Evolutionary conservation across 2,329 filamentous ascomycete genomes (phyloP).

Genomic region (Tricladium varicosporioides): DNA sequence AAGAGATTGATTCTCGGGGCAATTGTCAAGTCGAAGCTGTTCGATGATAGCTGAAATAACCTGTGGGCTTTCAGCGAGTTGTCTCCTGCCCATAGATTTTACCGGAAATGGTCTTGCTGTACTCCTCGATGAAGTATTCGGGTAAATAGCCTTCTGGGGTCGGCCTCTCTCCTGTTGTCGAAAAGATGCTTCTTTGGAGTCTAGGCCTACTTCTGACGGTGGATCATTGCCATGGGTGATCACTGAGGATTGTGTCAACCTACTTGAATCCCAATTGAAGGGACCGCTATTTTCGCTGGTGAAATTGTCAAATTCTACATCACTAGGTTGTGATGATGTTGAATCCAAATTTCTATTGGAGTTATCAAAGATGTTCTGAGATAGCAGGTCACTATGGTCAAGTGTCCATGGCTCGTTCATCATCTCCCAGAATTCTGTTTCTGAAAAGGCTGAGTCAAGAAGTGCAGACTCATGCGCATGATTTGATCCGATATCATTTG

Average conservation of each 20-base stretch:
- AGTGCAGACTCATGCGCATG: not conserved
- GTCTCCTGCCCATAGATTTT: not conserved
- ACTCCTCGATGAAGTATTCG: not conserved
- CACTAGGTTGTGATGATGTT: not conserved
- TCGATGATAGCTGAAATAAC: not conserved
- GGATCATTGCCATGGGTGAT: not conserved
- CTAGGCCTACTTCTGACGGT: not conserved
- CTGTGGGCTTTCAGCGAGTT: not conserved
- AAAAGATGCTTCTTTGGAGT: not conserved
- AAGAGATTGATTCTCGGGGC: slow-evolving; percentile 9
- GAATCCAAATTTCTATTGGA: not conserved
- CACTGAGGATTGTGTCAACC: too few relatives aligned
- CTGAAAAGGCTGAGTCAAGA: not conserved
- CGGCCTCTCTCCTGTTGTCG: too few relatives aligned
- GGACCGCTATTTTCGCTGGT: not conserved
- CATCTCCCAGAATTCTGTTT: not conserved
- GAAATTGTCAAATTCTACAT: not conserved
- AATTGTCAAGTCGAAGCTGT: slow-evolving; percentile 9
- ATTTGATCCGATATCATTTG: not conserved
- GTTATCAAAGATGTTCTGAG: not conserved
- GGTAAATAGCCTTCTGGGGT: not conserved
- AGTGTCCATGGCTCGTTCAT: not conserved
- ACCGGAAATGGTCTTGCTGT: not conserved
- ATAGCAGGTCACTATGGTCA: not conserved
- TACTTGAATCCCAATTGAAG: not conserved